These are phyloP conservation scores for Aspergillus ochraceus DNA, from an alignment of 2,329 filamentous ascomycete species.

Conservation along the genomic window DNA sequence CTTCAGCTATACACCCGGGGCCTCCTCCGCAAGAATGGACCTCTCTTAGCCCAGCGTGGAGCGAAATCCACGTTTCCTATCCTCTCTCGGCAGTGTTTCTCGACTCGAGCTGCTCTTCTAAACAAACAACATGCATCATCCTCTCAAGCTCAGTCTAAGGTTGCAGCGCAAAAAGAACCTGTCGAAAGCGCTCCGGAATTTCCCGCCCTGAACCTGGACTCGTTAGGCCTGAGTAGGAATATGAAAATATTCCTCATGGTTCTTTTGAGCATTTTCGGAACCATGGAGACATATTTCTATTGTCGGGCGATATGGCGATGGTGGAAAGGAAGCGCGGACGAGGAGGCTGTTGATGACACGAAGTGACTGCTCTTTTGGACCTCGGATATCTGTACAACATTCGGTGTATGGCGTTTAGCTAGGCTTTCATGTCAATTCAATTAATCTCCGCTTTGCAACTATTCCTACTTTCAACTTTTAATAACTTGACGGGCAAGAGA, in stretches of 20 bases:
- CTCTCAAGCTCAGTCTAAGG: not conserved
- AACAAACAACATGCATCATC: not conserved
- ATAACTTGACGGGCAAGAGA: too few species aligned
- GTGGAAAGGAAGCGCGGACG: conserved; percentile 14
- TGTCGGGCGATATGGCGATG: conserved; percentile 26
- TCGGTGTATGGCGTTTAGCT: too few species aligned
- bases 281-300: conserved; percentile 37
- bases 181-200: not conserved
- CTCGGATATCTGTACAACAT: too few species aligned
- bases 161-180: not conserved
- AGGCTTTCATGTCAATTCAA: too few species aligned
- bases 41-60: not conserved
- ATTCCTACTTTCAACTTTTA: too few species aligned
- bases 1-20: not conserved
- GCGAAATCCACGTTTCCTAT: not conserved
- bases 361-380: not conserved
- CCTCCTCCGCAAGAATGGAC: not conserved
- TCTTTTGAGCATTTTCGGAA: conserved; percentile 30
- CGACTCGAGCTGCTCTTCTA: not conserved
- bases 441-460: too few species aligned
- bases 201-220: conserved; percentile 20
- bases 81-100: not conserved
- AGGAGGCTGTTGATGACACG: not conserved
- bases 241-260: conserved; percentile 28
- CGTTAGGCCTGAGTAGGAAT: conserved; percentile 29